Evolutionary conservation across 345 rosid species (phyloP).

Genomic region (Eucalyptus erythrocorys): DNA sequence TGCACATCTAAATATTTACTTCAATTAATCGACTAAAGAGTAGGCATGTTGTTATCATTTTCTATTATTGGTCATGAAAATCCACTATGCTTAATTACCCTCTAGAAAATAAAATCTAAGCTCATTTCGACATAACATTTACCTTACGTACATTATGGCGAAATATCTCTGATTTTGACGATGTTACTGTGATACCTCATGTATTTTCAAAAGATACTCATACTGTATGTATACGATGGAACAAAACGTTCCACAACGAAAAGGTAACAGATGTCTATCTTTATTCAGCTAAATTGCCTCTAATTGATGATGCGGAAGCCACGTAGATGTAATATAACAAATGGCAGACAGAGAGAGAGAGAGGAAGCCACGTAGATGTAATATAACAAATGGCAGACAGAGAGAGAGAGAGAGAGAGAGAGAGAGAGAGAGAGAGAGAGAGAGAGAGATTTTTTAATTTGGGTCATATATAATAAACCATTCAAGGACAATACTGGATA

Average conservation of each 20-base stretch:
- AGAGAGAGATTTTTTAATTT: neutral
- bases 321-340: neutral
- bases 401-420: too few species aligned
- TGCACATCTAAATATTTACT: neutral
- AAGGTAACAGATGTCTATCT: neutral
- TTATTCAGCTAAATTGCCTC: neutral
- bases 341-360: neutral
- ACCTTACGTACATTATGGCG: fast-evolving
- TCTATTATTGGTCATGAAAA: neutral
- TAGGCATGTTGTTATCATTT: neutral
- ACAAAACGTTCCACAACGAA: neutral
- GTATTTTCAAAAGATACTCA: neutral
- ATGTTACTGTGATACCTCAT: neutral
- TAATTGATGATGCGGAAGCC: neutral
- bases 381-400: neutral
- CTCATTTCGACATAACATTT: neutral
- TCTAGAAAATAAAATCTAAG: neutral
- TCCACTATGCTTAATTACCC: neutral
- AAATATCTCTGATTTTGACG: neutral
- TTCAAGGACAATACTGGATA: neutral
- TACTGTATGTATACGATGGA: neutral
- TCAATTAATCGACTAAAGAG: neutral
- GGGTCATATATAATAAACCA: neutral
- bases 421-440: neutral
- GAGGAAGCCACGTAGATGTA: neutral